Percentiles rank a stretch among this genome's conserved stretches.
Evolutionary conservation across 257 asterid species (phyloP).

Genomic region (Fraxinus pennsylvanica): DNA sequence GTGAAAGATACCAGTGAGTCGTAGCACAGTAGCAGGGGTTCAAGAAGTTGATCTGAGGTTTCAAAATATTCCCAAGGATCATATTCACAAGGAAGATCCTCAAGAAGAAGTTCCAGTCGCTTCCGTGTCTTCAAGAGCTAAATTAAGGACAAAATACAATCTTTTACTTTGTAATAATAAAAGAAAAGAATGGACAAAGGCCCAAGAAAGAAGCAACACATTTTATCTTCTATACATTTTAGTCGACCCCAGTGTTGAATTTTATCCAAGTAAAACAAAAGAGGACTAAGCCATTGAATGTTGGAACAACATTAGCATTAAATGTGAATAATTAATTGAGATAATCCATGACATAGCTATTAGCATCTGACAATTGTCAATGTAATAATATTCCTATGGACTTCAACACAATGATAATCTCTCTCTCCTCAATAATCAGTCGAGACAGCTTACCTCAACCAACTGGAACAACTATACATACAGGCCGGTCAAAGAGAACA

Average conservation of each 20-base stretch:
- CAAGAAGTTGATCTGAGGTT: constrained; percentile 83
- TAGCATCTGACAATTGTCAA: neutral
- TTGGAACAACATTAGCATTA: neutral
- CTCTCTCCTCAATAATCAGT: neutral
- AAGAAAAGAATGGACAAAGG: neutral
- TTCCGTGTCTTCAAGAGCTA: constrained; percentile 84
- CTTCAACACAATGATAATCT: neutral
- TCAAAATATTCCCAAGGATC: constrained; percentile 78
- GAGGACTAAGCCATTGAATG: neutral
- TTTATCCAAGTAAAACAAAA: neutral
- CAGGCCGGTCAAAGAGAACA: neutral
- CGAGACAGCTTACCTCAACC: neutral
- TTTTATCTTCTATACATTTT: neutral
- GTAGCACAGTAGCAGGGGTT: constrained; percentile 84
- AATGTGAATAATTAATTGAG: neutral
- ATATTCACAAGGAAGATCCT: constrained; percentile 87
- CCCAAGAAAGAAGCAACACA: neutral
- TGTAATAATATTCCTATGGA: neutral
- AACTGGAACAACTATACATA: neutral
- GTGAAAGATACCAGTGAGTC: constrained; percentile 70
- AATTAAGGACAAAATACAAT: constrained; percentile 11
- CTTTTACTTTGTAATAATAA: constrained; percentile 17
- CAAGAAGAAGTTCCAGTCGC: constrained; percentile 87
- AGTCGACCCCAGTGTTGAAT: neutral
- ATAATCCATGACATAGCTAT: neutral